phyloP scores from a whole-genome alignment of 495 filamentous ascomycete genomes.

The Penicillium cinerascens region DNA sequence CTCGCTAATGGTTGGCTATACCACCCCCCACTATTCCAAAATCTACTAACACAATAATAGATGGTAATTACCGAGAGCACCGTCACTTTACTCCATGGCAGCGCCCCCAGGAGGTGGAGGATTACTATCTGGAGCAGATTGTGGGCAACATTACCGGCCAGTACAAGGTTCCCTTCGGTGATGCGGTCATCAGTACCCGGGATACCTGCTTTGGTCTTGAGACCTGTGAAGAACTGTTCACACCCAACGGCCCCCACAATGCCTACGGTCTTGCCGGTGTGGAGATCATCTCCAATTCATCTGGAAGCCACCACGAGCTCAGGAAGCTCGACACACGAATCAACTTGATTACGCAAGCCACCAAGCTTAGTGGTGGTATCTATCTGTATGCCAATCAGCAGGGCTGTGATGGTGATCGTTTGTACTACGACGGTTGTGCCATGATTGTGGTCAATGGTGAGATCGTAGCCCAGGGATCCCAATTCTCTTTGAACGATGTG shows the following conservation, averaged over 20 bases:
- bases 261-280: constrained; percentile 45
- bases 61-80: constrained; percentile 42
- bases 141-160: constrained; percentile 59
- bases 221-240: constrained; percentile 80
- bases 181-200: constrained; percentile 66
- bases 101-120: constrained; percentile 57
- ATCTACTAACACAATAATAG: constrained; percentile 3
- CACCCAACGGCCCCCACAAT: constrained; percentile 51
- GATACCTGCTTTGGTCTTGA: constrained; percentile 72
- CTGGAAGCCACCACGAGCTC: constrained; percentile 68
- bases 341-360: constrained; percentile 72
- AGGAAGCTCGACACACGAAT: constrained; percentile 73
- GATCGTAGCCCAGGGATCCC: constrained; percentile 65
- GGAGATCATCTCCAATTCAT: constrained; percentile 77
- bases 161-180: constrained; percentile 67
- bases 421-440: constrained; percentile 70
- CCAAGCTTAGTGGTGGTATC: constrained; percentile 68
- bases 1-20: constrained; percentile 65
- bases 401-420: constrained; percentile 68
- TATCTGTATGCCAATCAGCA: constrained; percentile 74
- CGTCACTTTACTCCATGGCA: constrained; percentile 67
- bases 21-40: not conserved
- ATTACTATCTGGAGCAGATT: constrained; percentile 67
- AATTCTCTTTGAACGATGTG: constrained; percentile 77
- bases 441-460: constrained; percentile 76